phyloP scores from a whole-genome alignment of 1,284 basidiomycete genomes.

The Naganishia albida region DNA sequence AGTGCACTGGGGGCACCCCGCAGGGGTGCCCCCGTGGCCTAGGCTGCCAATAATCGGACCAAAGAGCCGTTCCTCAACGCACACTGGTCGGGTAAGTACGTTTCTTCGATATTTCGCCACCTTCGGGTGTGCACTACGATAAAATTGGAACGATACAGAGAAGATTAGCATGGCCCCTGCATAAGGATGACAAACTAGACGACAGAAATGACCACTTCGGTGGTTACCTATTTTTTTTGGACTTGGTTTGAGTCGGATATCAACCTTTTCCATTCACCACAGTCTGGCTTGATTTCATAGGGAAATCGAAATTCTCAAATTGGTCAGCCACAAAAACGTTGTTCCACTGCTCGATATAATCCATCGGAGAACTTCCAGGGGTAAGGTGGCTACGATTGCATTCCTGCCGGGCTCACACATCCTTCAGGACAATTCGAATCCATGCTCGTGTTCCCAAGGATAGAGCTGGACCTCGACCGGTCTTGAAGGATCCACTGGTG shows the following conservation, averaged over 20 bases:
- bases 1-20: no score
- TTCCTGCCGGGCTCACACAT: neutral
- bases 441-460: conserved; percentile 99
- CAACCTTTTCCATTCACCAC: neutral
- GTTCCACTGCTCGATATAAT: conserved; percentile 93
- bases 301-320: conserved; percentile 97
- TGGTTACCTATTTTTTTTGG: conserved; percentile 32
- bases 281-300: conserved; percentile 52
- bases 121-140: conserved; percentile 40
- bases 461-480: conserved; percentile 85
- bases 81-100: neutral
- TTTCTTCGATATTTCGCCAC: conserved; percentile 2
- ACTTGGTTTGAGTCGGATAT: conserved; percentile 10
- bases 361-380: conserved; percentile 45
- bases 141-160: conserved; percentile 53
- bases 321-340: conserved; percentile 78
- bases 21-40: no score
- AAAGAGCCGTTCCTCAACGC: neutral
- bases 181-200: conserved; percentile 43
- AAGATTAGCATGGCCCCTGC: conserved; percentile 54
- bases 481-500: neutral
- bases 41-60: no score
- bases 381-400: neutral
- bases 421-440: conserved; percentile 46
- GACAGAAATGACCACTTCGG: conserved; percentile 31